Base-by-base conservation (phyloP, 495 filamentous ascomycete genomes). In the Penicillium egyptiacum region DNA sequence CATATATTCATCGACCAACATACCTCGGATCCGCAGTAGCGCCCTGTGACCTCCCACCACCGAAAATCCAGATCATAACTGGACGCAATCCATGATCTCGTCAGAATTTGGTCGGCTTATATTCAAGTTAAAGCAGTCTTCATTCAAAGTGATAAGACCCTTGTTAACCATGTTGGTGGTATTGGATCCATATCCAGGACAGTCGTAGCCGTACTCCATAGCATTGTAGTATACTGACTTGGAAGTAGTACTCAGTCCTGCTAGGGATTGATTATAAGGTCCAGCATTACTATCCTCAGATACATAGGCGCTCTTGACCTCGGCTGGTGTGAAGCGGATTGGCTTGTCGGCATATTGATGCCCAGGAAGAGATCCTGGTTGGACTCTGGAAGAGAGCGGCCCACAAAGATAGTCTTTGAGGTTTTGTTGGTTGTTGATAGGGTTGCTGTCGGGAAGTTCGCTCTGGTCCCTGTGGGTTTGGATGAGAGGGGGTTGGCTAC, bases 51-150 rank as follows among this genome's bases (percentile, higher is more conserved):
- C 71, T 88, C 6, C 78, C 82, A 49, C 86, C 85, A 17, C 85
- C 87, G 61, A 82, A 85, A 53, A 90, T 88, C 83, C 85, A 88
- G 26, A 87, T 70, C 50, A 85, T 71, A 22, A 89, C 81, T 3
- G 86, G 87, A 0, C 88, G 70, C 49, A 82, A 77, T 14, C 20
- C 22, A 14, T n/a, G 2, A 16, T 5, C 6, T 80, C 74, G 16
- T 66, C 68, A 1, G 68, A 62, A 35, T 60, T 73, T 46, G 70
- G 86, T 16, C 84, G 78, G 31, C 86, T 71, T 10, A 90, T 74
- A 59, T 88, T 88, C 50, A 89, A 62, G 55, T 81, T 87, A 19
- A 87, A 68, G 59, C 87, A 90, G 68, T 90, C 76, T 59, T 90
- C 86, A 50, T 69, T 75, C 51, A 68, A 41, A 33, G 53, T 40